Evolutionary conservation across 2,329 filamentous ascomycete genomes (phyloP).

Genomic region (Zymoseptoria tritici): DNA sequence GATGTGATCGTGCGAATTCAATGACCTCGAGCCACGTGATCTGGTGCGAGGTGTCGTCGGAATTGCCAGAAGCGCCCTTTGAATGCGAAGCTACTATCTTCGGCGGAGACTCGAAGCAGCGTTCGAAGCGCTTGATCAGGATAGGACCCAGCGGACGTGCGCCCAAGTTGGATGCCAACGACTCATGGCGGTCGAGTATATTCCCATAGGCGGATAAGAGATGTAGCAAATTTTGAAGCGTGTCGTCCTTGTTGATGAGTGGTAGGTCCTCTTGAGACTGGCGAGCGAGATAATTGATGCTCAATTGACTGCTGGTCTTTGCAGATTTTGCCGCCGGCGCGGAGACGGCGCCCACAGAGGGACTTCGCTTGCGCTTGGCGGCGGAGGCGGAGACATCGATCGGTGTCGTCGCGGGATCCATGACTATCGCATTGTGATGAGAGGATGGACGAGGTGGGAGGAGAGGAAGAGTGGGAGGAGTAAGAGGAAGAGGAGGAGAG

Average conservation of each 20-base stretch:
- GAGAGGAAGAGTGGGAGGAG: constrained; percentile 5
- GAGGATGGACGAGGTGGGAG: neutral
- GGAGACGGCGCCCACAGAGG: constrained; percentile 25
- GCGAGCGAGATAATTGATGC: constrained; percentile 61
- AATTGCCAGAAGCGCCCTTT: constrained; percentile 32
- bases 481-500: constrained; percentile 8
- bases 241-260: constrained; percentile 58
- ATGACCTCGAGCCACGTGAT: constrained; percentile 82
- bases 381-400: constrained; percentile 16
- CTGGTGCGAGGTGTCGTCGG: constrained; percentile 34
- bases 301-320: constrained; percentile 52
- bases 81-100: constrained; percentile 54
- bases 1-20: constrained; percentile 72
- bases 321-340: constrained; percentile 23
- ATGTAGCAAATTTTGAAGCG: constrained; percentile 63
- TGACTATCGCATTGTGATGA: neutral
- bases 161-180: constrained; percentile 75
- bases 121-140: constrained; percentile 76
- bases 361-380: constrained; percentile 43
- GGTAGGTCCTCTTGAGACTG: constrained; percentile 56
- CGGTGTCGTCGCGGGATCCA: constrained; percentile 8
- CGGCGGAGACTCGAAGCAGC: constrained; percentile 75
- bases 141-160: constrained; percentile 76
- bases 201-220: constrained; percentile 77
- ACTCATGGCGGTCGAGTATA: constrained; percentile 77